Evolutionary conservation across 768 basidiomycete species (phyloP), one percentile per base, ranked within the genome.

Genomic region (Tulasnella sp.): DNA sequence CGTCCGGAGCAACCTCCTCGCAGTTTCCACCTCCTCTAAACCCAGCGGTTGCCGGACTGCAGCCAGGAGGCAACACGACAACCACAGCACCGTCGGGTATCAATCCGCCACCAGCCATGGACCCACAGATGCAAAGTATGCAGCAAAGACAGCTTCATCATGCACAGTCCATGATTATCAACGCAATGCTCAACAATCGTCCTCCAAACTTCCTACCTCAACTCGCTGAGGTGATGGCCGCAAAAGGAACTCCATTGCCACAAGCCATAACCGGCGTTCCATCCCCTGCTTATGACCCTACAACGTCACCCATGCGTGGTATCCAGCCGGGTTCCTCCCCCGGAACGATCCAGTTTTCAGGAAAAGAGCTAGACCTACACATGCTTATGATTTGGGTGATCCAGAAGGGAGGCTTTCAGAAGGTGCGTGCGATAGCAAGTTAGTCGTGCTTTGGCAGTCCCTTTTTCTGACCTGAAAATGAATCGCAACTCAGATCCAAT

Each of bases 301-400:
- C 84, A 72, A 88, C 86, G 64, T 91, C 94, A 0, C 89, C 86
- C 31, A 95, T 92, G 92, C 90, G 91, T 83, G 86, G 86, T 77
- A 86, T 96, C 81, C 93, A 95, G 81, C 87, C 89, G 40, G 89
- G 91, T 16, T 84, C 87, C 14, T 93, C 93, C 82, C 82, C 89
- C 16, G 94, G 95, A 44, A 86, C 89, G 58, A 88, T 95, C 85
- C 90, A 90, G 74, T 84, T 96, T 28, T 92, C 91, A 3, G 93
- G 93, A 24, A 92, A 89, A 84, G 93, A 95, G 83, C 86, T 96
- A 72, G 92, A 93, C 84, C 85, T 96, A n/a, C 92, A 93, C 85
- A 93, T 89, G 83, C 86, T 96, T 14, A 95, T 92, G 91, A 88
- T 88, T 18, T 81, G 90, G 60, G 92, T 93, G 72, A 86, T 86